Conservation (phyloP, 2,329 filamentous ascomycete species). For the Purpureocillium takamizusanense region DNA sequence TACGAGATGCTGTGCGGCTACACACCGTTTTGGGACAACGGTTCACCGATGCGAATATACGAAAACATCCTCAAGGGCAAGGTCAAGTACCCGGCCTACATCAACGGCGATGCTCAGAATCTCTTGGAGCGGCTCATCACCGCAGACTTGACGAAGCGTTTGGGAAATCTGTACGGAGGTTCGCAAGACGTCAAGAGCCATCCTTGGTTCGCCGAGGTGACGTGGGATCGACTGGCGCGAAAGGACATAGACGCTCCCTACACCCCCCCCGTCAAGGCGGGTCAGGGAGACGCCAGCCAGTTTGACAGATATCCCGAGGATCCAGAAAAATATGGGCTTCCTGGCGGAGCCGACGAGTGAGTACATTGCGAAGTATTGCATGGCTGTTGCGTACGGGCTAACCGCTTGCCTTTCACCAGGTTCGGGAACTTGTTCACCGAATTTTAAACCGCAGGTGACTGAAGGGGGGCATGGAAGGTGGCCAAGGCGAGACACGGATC, state of each 20-base stretch:
- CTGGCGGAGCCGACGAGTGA: conserved; percentile 71
- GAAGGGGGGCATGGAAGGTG: neutral
- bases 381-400: neutral
- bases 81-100: conserved; percentile 94
- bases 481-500: neutral
- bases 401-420: conserved; percentile 30
- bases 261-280: conserved; percentile 88
- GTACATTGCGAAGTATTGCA: too few species aligned
- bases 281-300: conserved; percentile 89
- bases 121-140: conserved; percentile 90
- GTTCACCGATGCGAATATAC: conserved; percentile 98
- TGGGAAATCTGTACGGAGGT: conserved; percentile 89
- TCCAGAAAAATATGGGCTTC: conserved; percentile 78
- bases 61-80: conserved; percentile 96
- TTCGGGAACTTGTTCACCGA: conserved; percentile 68
- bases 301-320: conserved; percentile 98
- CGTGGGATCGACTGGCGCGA: conserved; percentile 86
- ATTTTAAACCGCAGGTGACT: conserved; percentile 42
- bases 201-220: conserved; percentile 94
- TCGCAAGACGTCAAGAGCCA: conserved; percentile 91
- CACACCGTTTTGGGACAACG: conserved; percentile 97
- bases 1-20: conserved; percentile 99
- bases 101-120: conserved; percentile 89
- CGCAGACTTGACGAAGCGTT: conserved; percentile 82
- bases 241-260: conserved; percentile 99